Evolutionary conservation across 2,329 filamentous ascomycete genomes (phyloP), one percentile per base, ranked within the genome.

Genomic region (Claviceps pusilla): DNA sequence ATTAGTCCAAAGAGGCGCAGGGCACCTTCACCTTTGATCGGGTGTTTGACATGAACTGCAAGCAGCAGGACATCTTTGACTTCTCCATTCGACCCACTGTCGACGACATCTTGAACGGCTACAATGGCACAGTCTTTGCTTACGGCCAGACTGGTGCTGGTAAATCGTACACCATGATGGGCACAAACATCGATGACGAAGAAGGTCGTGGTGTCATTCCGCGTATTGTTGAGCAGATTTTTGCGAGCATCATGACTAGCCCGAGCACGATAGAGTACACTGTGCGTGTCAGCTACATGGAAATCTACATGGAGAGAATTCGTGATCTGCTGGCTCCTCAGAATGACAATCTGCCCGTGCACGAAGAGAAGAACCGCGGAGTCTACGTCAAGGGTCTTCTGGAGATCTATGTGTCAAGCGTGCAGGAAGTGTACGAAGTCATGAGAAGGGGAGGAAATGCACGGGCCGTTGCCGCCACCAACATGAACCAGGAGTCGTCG

Each of bases 261-360:
- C 88, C 91, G 47, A 84, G 84, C 63, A 95, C 88, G 61, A 96
- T 97, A 68, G 93, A 97, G 71, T 97, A 97, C 71, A 97, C 90
- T n/a, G 91, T 98, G 53, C 83, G 90, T 55, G 91, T 97, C 66
- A 95, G 89, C 70, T 97, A 97, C 72, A 96, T 98, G 90, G 93
- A 98, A 72, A 97, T 98, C 60, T 98, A 98, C 76, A 98, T 97
- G 93, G 93, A 98, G 74, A 83, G 87, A 62, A 97, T 98, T 68
- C 83, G 91, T 64, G 93, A 98, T 81, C 73, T 98, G 64, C 75
- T 98, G 59, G 83, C 86, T 29, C 93, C 93, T 11, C 86, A 90
- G 57, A 95, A 97, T 70, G 91, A 96, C 73, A 97, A 97, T 66
- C 75, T 98, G 52, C 90, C 91, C 0, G 84, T 97, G n/a, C 93